Evolutionary conservation across 2,329 filamentous ascomycete genomes (phyloP), one percentile per base, ranked within the genome.

Genomic region (Sordariomycetes sp.): DNA sequence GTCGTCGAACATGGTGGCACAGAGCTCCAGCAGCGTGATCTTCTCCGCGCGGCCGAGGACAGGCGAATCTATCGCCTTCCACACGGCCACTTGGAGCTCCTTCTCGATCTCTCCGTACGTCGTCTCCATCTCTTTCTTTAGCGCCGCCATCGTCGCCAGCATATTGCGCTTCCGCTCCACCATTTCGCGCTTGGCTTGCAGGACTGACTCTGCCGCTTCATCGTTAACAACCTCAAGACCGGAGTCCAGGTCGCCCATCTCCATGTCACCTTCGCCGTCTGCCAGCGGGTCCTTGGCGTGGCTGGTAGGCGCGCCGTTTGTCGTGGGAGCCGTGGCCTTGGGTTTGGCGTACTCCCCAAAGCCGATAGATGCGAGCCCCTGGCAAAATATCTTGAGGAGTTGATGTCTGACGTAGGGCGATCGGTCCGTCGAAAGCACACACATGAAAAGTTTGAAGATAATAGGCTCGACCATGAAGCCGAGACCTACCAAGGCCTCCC

Each of bases 111-210:
- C 65, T 3, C 62, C 64, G 54, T 73, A 76, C 1, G 69, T 73
- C 60, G 74, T 71, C 11, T 75, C 71, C 72, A 77, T 74, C 62
- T 76, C 74, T 61, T 68, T 71, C 53, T 71, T 70, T 58, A 77
- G 58, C 11, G 74, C 74, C 58, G 68, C 72, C 22, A 77, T 67
- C 40, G 87, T 79, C 50, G 80, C 76, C 55, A 81, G 77, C 24
- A 83, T 72, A 65, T 90, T 85, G 64, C 81, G 79, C 63, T 84
- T 83, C 62, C 82, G 81, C 59, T 82, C 80, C 69, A 85, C 86
- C 74, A 83, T 81, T 58, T 79, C 80, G 34, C 73, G 67, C 52
- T 86, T 79, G 71, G 85, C 85, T 64, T 81, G 83, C 12, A 83
- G 82, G 64, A 80, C 73, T 57, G 73, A 66, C 3, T 58, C 57